Evolutionary conservation across 2,329 filamentous ascomycete species (phyloP), one percentile per base, ranked within the genome.

Genomic region (Cladobotryum protrusum): DNA sequence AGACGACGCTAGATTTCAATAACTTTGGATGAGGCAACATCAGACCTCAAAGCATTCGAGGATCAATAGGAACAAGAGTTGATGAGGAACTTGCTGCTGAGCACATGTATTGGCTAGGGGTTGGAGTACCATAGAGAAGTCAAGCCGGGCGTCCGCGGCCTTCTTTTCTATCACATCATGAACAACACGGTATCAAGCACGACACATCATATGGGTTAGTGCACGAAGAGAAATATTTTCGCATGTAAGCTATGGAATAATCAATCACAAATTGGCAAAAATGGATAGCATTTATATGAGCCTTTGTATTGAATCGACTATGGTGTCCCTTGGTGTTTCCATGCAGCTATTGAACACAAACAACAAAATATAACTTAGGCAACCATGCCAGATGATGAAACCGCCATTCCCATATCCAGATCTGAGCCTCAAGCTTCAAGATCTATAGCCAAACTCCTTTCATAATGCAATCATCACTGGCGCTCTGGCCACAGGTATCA

Each of bases 391-490:
- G 8, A 45, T 33, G 6, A 20, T 18, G 18, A 18, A 46, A 37
- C 15, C 45, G 17, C 15, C 20, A 37, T 43, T 15, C 11, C 29
- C 13, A 41, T 35, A 24, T 47, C 17, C 33, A n/a, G 34, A 43
- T 17, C 13, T 34, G 29, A 18, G 13, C 45, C 34, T 35, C 15
- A 48, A 41, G 41, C 41, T 24, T 24, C 24, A n/a, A 48, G 9
- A 29, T 29, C 37, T 29, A 12, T 45, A 33, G 46, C 47, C 9
- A 37, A 52, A 52, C 50, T 49, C 50, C 45, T 36, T 41, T 43
- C 15, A 35, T 36, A 34, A 45, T 45, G 36, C 47, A 45, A 45
- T 49, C 47, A 24, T 18, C 36, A 29, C 35, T 29, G 41, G 41
- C 13, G 24, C 36, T 41, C 41, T 29, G 33, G 35, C 45, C 45